Evolutionary conservation across 139 green algal genomes (phyloP).

Genomic region (Nannochloris sp.): DNA sequence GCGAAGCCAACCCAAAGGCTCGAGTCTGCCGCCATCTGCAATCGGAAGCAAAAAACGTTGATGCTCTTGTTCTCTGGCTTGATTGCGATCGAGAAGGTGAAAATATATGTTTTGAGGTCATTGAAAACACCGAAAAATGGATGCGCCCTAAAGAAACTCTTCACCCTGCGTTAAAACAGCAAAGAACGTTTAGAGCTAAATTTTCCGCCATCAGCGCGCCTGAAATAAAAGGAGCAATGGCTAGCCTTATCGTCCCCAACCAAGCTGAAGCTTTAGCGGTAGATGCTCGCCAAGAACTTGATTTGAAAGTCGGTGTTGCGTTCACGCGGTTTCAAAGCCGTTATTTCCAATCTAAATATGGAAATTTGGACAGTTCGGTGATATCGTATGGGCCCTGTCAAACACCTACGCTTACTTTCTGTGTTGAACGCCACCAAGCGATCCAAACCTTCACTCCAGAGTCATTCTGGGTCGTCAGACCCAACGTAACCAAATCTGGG

Average conservation of each 20-base stretch:
- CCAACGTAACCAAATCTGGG: conserved; percentile 30
- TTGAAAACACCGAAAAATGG: conserved; percentile 57
- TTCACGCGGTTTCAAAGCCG: conserved; percentile 84
- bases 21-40: conserved; percentile 66
- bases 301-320: conserved; percentile 71
- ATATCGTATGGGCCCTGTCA: conserved; percentile 86
- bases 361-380: conserved; percentile 74
- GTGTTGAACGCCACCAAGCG: conserved; percentile 64
- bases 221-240: conserved; percentile 75
- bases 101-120: conserved; percentile 92
- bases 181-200: conserved; percentile 57
- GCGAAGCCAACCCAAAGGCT: conserved; percentile 82
- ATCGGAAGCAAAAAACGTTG: conserved; percentile 46
- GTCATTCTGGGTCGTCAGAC: conserved; percentile 62
- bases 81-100: conserved; percentile 87
- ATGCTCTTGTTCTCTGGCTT: conserved; percentile 77
- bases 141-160: conserved; percentile 28
- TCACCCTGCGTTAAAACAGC: background rate
- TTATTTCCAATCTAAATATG: conserved; percentile 82
- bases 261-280: conserved; percentile 69
- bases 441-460: conserved; percentile 67
- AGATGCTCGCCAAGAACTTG: conserved; percentile 75
- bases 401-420: conserved; percentile 81
- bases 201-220: conserved; percentile 72
- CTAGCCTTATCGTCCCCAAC: conserved; percentile 68